Conservation (phyloP, 2,329 filamentous ascomycete species). For the Curvularia sp. region DNA sequence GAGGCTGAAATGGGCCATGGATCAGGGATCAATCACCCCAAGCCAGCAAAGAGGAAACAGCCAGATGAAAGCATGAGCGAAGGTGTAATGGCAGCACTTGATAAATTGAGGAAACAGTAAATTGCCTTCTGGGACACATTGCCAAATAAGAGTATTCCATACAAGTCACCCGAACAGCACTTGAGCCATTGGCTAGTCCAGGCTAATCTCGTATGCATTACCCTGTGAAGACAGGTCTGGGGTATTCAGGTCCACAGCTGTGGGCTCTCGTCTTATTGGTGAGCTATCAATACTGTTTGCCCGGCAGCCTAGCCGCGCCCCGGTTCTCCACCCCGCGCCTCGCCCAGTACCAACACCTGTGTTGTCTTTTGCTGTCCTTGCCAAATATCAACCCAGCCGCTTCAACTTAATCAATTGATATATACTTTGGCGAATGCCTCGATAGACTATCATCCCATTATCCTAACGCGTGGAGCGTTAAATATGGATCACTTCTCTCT, state of each 20-base stretch:
- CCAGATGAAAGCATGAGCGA: conserved; percentile 59
- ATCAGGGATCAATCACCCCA: conserved; percentile 31
- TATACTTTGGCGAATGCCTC: background rate
- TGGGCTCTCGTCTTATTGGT: conserved; percentile 13
- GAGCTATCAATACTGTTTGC: conserved; percentile 3
- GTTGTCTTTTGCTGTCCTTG: background rate
- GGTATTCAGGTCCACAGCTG: conserved; percentile 1
- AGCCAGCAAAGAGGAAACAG: conserved; percentile 46
- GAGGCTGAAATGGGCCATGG: conserved; percentile 31
- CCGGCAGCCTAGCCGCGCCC: conserved; percentile 2
- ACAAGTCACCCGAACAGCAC: background rate
- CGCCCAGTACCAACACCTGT: conserved; percentile 9
- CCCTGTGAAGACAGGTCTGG: background rate
- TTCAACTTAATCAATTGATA: background rate
- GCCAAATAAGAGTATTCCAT: background rate
- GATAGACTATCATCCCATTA: background rate
- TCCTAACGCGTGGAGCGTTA: background rate
- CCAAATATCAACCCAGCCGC: background rate
- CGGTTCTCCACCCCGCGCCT: conserved; percentile 4
- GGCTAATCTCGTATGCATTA: background rate
- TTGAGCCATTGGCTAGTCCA: background rate
- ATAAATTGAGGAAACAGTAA: conserved; percentile 57
- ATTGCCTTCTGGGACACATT: background rate
- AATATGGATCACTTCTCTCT: conserved; percentile 19
- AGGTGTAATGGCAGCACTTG: conserved; percentile 65